A percentile compares a stretch with the other conserved stretches of the same genome.
phyloP scores from a whole-genome alignment of 164 flowering plant species.

The Nymphaea colorata region DNA sequence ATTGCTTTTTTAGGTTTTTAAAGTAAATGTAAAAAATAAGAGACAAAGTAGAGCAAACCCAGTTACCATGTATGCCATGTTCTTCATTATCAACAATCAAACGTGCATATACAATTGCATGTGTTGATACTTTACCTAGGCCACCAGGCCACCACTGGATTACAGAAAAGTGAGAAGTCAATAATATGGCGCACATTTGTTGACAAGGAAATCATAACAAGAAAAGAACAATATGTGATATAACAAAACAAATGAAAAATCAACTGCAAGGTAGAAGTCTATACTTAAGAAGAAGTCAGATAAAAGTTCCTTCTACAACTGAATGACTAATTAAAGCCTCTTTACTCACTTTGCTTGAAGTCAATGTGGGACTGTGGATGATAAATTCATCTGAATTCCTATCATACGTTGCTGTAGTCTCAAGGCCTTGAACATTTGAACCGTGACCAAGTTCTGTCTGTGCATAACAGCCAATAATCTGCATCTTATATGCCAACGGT shows the following conservation, averaged over 20 bases:
- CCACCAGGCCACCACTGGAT: slow-evolving; percentile 99
- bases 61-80: slow-evolving; percentile 79
- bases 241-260: neutral
- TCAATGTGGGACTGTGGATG: slow-evolving; percentile 84
- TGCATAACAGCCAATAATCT: slow-evolving; percentile 97
- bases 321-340: neutral
- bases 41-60: neutral
- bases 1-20: neutral
- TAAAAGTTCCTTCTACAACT: neutral
- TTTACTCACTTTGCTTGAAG: slow-evolving; percentile 83
- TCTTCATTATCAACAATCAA: slow-evolving; percentile 61
- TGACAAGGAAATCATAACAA: neutral
- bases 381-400: slow-evolving; percentile 77
- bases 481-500: slow-evolving; percentile 89
- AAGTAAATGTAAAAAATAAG: neutral
- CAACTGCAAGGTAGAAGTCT: neutral
- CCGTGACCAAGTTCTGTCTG: slow-evolving; percentile 99
- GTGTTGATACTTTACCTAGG: slow-evolving; percentile 87
- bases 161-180: slow-evolving; percentile 2
- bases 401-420: slow-evolving; percentile 96
- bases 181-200: slow-evolving; percentile 1
- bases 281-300: neutral
- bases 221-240: neutral
- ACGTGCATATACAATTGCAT: slow-evolving; percentile 86
- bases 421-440: slow-evolving; percentile 98